Evolutionary conservation across 164 flowering plant genomes (phyloP), one percentile per base, ranked within the genome.

Genomic region (Protea cynaroides): DNA sequence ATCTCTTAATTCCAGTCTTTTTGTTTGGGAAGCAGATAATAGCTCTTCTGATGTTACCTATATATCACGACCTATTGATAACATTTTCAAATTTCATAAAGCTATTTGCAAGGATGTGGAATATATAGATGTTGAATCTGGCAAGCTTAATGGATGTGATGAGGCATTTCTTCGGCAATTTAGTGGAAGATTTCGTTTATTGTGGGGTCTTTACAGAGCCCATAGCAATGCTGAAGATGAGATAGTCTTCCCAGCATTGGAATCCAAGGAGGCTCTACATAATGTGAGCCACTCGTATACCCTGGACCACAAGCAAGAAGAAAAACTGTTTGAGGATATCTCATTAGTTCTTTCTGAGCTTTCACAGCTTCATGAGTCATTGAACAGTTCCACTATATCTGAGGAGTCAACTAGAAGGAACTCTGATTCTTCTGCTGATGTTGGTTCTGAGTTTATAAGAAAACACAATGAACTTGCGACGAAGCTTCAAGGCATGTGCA

Each of bases 211-310:
- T 62, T 92, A 92, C 74, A 84, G 84, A 78, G 96, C 96, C 69
- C 98, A 92, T 49, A 92, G 98, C 69, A 92, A 92, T 77, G 96
- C 98, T 6, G 98, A 92, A 70, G 98, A 92, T 83, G 98, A 92
- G 62, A 92, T 92, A 36, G 98, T 90, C 14, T 92, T 92, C 68
- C 98, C 98, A 67, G 98, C 96, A 19, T 61, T 92, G 72, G 98
- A 92, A 82, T 83, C 98, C 58, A 88, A 80, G 70, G 98, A 90
- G 74, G 69, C 93, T 46, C 89, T 92, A 69, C 93, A 88, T 67
- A 92, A 92, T 72, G 98, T 92, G 21, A 92, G 98, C 75, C 98
- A 92, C 72, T 86, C 98, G 8, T 92, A 92, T 72, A 86, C 90
- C 11, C 66, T 92, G 67, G 98, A 92, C 71, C 98, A 92, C 80